Conservation (phyloP, 345 rosid species). For the Pugionium cornutum region DNA sequence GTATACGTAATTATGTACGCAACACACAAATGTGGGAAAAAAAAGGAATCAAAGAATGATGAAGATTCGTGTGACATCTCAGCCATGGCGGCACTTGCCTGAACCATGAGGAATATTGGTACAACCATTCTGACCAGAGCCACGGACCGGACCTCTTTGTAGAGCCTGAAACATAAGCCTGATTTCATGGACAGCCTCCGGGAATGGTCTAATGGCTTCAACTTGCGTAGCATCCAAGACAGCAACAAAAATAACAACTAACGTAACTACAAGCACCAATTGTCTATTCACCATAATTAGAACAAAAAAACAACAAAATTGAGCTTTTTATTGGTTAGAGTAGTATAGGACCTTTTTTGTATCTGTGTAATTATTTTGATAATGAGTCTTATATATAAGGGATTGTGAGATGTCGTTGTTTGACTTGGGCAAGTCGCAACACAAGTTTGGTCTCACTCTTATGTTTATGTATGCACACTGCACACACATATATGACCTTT, state of each 20-base stretch:
- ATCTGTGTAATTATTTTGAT: conserved; percentile 26
- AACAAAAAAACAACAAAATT: background rate
- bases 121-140: conserved; percentile 42
- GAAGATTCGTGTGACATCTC: conserved; percentile 11
- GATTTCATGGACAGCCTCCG: conserved; percentile 29
- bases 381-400: conserved; percentile 30
- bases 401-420: conserved; percentile 34
- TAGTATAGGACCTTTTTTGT: conserved; percentile 3
- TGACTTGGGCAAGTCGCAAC: conserved; percentile 17
- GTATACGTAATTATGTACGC: conserved; percentile 34
- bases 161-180: conserved; percentile 30
- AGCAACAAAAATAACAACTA: conserved; percentile 25
- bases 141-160: conserved; percentile 33
- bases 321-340: conserved; percentile 26
- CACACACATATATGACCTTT: conserved; percentile 30
- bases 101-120: conserved; percentile 32
- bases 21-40: conserved; percentile 23
- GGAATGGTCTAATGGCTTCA: conserved; percentile 38
- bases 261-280: conserved; percentile 16
- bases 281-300: conserved; percentile 37
- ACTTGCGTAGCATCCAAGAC: conserved; percentile 34
- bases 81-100: conserved; percentile 34
- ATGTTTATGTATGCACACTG: conserved; percentile 27
- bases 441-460: conserved; percentile 26
- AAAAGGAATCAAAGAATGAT: conserved; percentile 30